Conservation (phyloP, 1,284 basidiomycete genomes). For the Pascua guehoae region DNA sequence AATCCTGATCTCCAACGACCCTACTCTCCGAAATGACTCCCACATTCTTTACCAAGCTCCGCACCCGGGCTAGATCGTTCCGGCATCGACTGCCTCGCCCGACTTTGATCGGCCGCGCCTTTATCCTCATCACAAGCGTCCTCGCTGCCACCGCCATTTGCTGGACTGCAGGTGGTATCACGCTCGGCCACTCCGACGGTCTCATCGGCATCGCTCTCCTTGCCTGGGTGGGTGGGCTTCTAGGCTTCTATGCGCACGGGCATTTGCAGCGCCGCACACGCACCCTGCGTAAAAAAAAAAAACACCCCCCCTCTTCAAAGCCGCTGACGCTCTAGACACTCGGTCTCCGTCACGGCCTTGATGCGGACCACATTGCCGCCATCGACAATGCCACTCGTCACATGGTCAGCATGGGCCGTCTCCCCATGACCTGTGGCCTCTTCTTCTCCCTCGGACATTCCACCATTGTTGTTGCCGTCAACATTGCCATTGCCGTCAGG, state of each 20-base stretch:
- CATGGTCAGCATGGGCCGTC: slow-evolving; percentile 66
- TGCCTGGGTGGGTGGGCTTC: slow-evolving; percentile 63
- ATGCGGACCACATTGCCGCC: slow-evolving; percentile 87
- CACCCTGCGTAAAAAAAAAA: background rate
- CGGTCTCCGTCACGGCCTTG: slow-evolving; percentile 55
- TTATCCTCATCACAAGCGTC: slow-evolving; percentile 60
- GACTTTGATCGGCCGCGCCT: slow-evolving; percentile 69
- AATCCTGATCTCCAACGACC: too few species aligned
- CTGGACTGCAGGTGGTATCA: slow-evolving; percentile 68
- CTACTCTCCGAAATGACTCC: too few species aligned
- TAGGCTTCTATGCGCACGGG: slow-evolving; percentile 35
- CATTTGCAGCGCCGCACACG: background rate
- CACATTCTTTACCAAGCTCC: too few species aligned
- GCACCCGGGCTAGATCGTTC: too few species aligned
- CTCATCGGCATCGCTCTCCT: slow-evolving; percentile 68
- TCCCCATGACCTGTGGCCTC: slow-evolving; percentile 76
- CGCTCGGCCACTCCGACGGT: slow-evolving; percentile 58
- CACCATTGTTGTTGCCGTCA: slow-evolving; percentile 78
- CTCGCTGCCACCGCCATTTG: slow-evolving; percentile 63
- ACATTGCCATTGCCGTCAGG: slow-evolving; percentile 70
- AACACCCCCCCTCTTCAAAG: too few species aligned
- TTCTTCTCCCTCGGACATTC: slow-evolving; percentile 86
- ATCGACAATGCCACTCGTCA: slow-evolving; percentile 85
- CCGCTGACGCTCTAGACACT: background rate
- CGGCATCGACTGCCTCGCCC: slow-evolving; percentile 38